Percentiles rank a stretch among this genome's conserved stretches.
Evolutionary conservation across 805 yeast genomes (phyloP).

Genomic region (Blastobotrys peoriensis): DNA sequence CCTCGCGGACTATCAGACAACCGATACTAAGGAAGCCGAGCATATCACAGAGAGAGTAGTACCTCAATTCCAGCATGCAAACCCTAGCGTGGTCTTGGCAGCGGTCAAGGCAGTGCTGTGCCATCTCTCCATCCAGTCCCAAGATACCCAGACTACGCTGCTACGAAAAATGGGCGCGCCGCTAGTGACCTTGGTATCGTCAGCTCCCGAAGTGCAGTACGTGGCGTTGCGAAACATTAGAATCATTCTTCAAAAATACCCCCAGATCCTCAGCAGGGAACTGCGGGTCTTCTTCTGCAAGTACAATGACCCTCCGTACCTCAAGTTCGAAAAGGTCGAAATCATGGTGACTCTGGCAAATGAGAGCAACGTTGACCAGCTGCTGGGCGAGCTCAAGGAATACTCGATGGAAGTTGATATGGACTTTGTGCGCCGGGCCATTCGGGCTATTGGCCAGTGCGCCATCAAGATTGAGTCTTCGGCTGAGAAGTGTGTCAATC

Average conservation of each 20-base stretch:
- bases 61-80: slow-evolving; percentile 95
- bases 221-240: slow-evolving; percentile 89
- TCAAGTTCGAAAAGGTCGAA: slow-evolving; percentile 90
- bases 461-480: slow-evolving; percentile 70
- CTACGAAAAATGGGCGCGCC: slow-evolving; percentile 77
- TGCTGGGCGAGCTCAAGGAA: slow-evolving; percentile 73
- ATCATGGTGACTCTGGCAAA: slow-evolving; percentile 75
- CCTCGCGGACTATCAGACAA: slow-evolving; percentile 61
- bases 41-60: slow-evolving; percentile 84
- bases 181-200: slow-evolving; percentile 75
- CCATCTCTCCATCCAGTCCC: slow-evolving; percentile 39
- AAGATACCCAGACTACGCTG: slow-evolving; percentile 38
- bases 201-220: slow-evolving; percentile 91
- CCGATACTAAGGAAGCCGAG: slow-evolving; percentile 58
- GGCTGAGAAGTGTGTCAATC: slow-evolving; percentile 60
- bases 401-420: slow-evolving; percentile 86
- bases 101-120: slow-evolving; percentile 74
- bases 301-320: slow-evolving; percentile 84
- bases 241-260: slow-evolving; percentile 83
- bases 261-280: slow-evolving; percentile 69
- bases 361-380: slow-evolving; percentile 51
- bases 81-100: slow-evolving; percentile 87
- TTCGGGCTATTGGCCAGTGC: slow-evolving; percentile 83
- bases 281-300: slow-evolving; percentile 86
- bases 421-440: slow-evolving; percentile 83